Evolutionary conservation across 1,284 basidiomycete species (phyloP), one percentile per base, ranked within the genome.

Genomic region (Phlebopus sp.): DNA sequence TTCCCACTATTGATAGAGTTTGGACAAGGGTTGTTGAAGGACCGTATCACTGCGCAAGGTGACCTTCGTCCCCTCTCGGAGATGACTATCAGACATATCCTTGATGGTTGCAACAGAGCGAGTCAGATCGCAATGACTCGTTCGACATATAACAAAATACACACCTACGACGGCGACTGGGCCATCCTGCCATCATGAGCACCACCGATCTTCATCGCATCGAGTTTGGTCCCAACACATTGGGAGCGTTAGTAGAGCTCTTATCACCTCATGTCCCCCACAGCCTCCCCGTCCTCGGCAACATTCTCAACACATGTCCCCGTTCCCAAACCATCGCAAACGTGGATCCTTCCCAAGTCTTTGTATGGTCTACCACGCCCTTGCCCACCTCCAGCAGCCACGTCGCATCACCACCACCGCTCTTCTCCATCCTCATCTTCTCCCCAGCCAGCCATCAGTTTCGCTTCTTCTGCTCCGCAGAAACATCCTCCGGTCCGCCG

Each of bases 391-490:
- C 42, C 4, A 42, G 13, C 29, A 36, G 23, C 35, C 5, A 37
- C 10, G 19, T 9, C 23, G 37, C 32, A 35, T 15, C 32, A 39
- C 17, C 13, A 18, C 36, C 47, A 13, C 5, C 13, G 14, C 36
- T 55, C 17, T 60, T 57, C 47, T 63, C 60, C 3, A 30, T 62
- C 14, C n/a, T 51, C 29, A n/a, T 31, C 9, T 64, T 53, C 37
- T 58, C 47, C 23, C 54, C 51, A 39, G 2, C 38, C 1, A 49
- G 44, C 14, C 31, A 44, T 4, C 52, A 52, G 5, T 62, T 55
- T 36, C 23, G 30, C 15, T 51, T 54, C 18, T 58, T 60, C 36
- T 63, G 59, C 21, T 58, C 53, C 1, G 46, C 39, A 27, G 51
- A 54, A 1, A 52, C 51, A n/a, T 35, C 29, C 19, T 5, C 27